A percentile compares a stretch with the other conserved stretches of the same genome.
Evolutionary conservation across 139 green algal species (phyloP).

Genomic region (Volvox africanus): DNA sequence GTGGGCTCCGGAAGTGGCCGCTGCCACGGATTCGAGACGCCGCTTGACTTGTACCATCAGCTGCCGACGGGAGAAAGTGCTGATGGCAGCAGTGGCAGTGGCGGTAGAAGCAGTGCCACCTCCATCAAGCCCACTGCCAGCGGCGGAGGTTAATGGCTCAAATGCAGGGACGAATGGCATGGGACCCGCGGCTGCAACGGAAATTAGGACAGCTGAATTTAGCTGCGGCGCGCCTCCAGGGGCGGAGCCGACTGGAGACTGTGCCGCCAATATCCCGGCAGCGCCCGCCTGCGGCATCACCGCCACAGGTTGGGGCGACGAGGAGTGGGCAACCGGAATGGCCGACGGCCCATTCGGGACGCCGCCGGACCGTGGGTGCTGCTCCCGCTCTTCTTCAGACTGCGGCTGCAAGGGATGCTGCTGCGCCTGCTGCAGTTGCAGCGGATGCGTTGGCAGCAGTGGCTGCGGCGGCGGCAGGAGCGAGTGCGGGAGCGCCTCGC

Average conservation of each 20-base stretch:
- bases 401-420: not conserved
- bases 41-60: not conserved
- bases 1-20: not conserved
- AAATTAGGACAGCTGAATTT: not conserved
- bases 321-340: not conserved
- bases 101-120: not conserved
- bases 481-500: not conserved
- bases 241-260: no score
- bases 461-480: not conserved
- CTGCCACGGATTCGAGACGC: slow-evolving; percentile 10
- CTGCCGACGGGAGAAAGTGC: slow-evolving; percentile 12
- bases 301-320: not conserved
- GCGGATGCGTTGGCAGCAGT: slow-evolving; percentile 1
- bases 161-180: not conserved
- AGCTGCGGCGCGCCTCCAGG: no score
- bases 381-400: not conserved
- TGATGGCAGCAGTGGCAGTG: not conserved
- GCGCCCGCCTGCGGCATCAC: not conserved
- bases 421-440: not conserved
- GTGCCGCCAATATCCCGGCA: not conserved
- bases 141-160: not conserved
- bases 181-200: not conserved
- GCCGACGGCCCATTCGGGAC: not conserved
- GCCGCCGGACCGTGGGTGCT: not conserved
- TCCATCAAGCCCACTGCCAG: no score